These are phyloP conservation scores for Fusarium incarnatum DNA, from an alignment of 2,329 filamentous ascomycete species.

Conservation along the genomic window DNA sequence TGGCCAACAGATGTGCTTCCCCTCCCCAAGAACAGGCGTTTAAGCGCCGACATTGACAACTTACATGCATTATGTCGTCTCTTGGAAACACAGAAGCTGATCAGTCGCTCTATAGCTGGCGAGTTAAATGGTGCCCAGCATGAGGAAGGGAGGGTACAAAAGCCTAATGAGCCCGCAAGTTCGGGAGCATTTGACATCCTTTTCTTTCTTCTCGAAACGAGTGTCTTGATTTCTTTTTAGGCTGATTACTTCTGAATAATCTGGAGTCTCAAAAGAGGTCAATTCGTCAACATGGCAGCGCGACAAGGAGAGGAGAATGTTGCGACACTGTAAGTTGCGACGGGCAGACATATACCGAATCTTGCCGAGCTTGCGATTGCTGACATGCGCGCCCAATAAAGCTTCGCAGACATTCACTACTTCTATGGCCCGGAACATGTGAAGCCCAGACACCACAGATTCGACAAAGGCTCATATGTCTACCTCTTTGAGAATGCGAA, in stretches of 20 bases:
- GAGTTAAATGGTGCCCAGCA: constrained; percentile 39
- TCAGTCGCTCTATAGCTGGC: constrained; percentile 30
- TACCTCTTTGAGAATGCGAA: constrained; percentile 81
- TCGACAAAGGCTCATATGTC: constrained; percentile 83
- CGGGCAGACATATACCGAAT: not conserved
- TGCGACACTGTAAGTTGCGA: constrained; percentile 60
- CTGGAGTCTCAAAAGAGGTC: constrained; percentile 3
- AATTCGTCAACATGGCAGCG: constrained; percentile 55
- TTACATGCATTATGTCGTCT: constrained; percentile 44
- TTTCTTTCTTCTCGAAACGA: constrained; percentile 19
- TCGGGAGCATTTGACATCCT: constrained; percentile 16
- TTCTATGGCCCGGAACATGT: constrained; percentile 76
- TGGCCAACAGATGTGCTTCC: constrained; percentile 41
- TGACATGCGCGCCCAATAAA: constrained; percentile 50
- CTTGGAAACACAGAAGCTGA: constrained; percentile 41
- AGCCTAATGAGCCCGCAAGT: constrained; percentile 39
- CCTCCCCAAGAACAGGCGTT: constrained; percentile 42
- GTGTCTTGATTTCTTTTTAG: constrained; percentile 8
- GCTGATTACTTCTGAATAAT: not conserved
- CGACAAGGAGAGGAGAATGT: constrained; percentile 63
- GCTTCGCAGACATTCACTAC: constrained; percentile 83
- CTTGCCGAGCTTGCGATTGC: not conserved
- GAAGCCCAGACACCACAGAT: constrained; percentile 80
- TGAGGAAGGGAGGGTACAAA: constrained; percentile 42
- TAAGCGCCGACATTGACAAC: constrained; percentile 49